These are phyloP conservation scores for Trapa incisa DNA, from an alignment of 345 rosid genomes.

Conservation along the genomic window DNA sequence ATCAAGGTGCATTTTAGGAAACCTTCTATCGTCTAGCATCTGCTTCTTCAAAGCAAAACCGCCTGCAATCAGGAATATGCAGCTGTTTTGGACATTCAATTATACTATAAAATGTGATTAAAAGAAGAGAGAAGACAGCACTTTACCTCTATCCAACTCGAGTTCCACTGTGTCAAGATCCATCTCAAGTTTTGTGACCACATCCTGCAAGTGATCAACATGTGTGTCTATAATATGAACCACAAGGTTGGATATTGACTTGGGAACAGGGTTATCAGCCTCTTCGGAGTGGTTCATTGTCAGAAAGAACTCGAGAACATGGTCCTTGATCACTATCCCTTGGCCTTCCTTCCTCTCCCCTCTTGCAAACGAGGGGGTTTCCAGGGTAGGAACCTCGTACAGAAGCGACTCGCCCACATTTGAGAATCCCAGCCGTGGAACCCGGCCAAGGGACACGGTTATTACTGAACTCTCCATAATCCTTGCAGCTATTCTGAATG, in stretches of 20 bases:
- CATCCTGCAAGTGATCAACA: slow-evolving; percentile 88
- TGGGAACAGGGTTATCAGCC: slow-evolving; percentile 95
- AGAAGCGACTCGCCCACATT: slow-evolving; percentile 68
- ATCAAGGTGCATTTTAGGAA: slow-evolving; percentile 89
- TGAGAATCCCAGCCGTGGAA: slow-evolving; percentile 87
- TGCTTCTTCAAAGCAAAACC: slow-evolving; percentile 79
- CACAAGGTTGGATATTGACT: slow-evolving; percentile 71
- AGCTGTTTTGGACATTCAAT: background rate
- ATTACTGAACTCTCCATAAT: slow-evolving; percentile 81
- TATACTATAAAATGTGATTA: background rate
- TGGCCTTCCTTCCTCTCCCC: slow-evolving; percentile 47
- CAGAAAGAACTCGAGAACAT: slow-evolving; percentile 85
- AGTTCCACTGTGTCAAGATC: slow-evolving; percentile 82
- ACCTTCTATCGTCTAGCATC: slow-evolving; percentile 83
- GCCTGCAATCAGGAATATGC: slow-evolving; percentile 32
- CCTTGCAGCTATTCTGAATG: slow-evolving; percentile 85
- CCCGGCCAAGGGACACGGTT: slow-evolving; percentile 82
- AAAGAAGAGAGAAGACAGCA: background rate
- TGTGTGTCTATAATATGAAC: slow-evolving; percentile 85
- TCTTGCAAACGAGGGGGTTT: slow-evolving; percentile 31
- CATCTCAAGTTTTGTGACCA: slow-evolving; percentile 77
- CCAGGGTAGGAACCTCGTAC: slow-evolving; percentile 82
- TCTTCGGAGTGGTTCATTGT: slow-evolving; percentile 98
- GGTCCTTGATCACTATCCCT: slow-evolving; percentile 84
- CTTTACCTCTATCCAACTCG: slow-evolving; percentile 79